Evolutionary conservation across 495 filamentous ascomycete genomes (phyloP), one percentile per base, ranked within the genome.

Genomic region (Tricharina praecox): DNA sequence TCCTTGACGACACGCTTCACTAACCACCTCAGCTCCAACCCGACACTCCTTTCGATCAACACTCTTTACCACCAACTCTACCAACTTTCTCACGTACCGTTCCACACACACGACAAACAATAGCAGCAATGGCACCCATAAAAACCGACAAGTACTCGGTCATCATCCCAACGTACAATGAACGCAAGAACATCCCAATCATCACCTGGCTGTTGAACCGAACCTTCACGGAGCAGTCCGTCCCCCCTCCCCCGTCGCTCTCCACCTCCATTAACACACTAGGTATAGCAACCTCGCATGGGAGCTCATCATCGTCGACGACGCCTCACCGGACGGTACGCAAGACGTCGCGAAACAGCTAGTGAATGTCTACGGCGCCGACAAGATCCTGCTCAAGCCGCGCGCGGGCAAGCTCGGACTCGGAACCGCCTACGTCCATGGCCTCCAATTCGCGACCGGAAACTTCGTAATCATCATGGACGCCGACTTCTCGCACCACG

Each of bases 401-500:
- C 87, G 90, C 52, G 71, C 81, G 18, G 92, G 90, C 50, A 96
- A 97, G 69, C 81, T 97, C 33, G 92, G 92, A 15, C 77, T 97
- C 21, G 90, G 90, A 47, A 96, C 90, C 2, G 90, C 92, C 8
- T 97, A 97, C 68, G 82, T 96, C 35, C 87, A 97, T 63, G 90
- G 90, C 33, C 71, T 96, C 44, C 71, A 87, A 59, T 93, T 77
- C 61, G 79, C 70, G 28, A 83, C 77, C 19, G 90, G 90, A 52
- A 94, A 86, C 71, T 96, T 75, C 64, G 80, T 97, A 49, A 83
- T 97, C 70, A 97, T 97, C 71, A 96, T 97, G 90, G 90, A 97
- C 69, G 90, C 90, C 65, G 90, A 97, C 66, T 97, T 97, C 76
- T 82, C 76, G 60, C 92, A 97, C 70, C 90, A 97, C 67, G 66